phyloP scores from a whole-genome alignment of 2,329 filamentous ascomycete species.

The Diplodia intermedia region DNA sequence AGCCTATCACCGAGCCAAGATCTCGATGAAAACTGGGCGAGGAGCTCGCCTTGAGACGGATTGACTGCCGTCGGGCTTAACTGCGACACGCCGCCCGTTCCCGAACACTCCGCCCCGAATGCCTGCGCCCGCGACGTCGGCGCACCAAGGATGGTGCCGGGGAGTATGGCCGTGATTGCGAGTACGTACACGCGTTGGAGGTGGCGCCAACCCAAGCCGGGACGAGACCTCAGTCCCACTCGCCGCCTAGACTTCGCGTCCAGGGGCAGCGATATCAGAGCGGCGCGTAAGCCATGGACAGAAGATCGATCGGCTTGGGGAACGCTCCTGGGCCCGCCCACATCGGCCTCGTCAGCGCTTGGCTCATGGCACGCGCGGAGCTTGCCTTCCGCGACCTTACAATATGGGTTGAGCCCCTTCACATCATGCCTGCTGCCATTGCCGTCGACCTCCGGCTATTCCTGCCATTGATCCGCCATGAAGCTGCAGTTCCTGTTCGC shows the following conservation, averaged over 20 bases:
- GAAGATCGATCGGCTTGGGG: background rate
- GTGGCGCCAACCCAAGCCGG: too few species aligned
- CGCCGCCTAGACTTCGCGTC: too few species aligned
- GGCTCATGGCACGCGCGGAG: slow-evolving; percentile 23
- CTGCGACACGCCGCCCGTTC: background rate
- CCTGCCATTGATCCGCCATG: slow-evolving; percentile 22
- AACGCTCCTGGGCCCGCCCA: slow-evolving; percentile 19
- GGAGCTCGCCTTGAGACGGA: background rate
- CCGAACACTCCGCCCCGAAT: background rate
- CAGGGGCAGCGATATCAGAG: background rate
- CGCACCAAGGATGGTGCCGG: too few species aligned
- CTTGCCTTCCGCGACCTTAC: background rate
- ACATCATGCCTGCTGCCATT: background rate
- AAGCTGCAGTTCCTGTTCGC: slow-evolving; percentile 12
- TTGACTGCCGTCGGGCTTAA: background rate
- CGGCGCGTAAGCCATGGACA: background rate
- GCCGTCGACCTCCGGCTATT: background rate
- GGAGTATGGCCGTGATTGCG: too few species aligned
- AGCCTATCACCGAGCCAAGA: background rate
- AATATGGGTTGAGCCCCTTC: slow-evolving; percentile 5
- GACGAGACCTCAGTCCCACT: too few species aligned
- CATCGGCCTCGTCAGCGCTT: slow-evolving; percentile 20
- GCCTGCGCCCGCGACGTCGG: background rate
- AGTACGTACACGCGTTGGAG: too few species aligned
- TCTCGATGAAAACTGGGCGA: background rate